phyloP scores from a whole-genome alignment of 2,329 filamentous ascomycete species.

The Chrysoporthe cubensis region DNA sequence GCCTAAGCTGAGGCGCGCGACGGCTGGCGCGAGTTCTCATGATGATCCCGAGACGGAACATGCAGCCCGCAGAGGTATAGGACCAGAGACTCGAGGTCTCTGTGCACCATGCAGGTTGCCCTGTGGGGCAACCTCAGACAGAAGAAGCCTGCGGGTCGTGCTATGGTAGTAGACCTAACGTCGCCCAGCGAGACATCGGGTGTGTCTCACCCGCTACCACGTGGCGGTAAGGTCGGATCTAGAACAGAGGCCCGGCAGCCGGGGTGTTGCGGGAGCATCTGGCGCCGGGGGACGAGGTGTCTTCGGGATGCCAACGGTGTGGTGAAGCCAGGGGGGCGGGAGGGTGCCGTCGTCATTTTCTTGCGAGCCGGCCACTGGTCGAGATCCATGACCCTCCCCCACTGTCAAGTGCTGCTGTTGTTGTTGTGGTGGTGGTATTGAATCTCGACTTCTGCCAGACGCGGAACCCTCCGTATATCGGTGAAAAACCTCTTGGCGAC shows the following conservation, averaged over 20 bases:
- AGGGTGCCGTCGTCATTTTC: background rate
- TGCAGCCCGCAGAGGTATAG: no score
- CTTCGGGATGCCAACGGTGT: background rate
- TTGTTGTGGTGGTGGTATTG: background rate
- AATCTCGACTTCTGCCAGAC: background rate
- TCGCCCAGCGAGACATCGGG: no score
- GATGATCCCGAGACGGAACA: no score
- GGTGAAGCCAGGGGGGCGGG: background rate
- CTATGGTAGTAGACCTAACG: no score
- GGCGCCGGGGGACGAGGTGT: background rate
- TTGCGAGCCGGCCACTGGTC: background rate
- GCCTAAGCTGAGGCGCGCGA: no score
- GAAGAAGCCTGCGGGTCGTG: no score
- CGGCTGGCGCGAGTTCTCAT: no score
- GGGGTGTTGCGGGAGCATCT: constrained; percentile 3
- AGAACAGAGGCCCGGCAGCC: background rate
- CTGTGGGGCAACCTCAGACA: no score
- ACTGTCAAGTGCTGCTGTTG: no score
- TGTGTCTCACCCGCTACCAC: background rate
- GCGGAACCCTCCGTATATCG: background rate
- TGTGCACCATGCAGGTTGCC: no score
- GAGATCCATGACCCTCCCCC: background rate
- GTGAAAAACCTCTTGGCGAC: background rate
- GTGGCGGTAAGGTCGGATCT: background rate
- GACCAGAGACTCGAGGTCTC: no score